Evolutionary conservation across 2,329 filamentous ascomycete genomes (phyloP).

Genomic region (Coccinonectria pachysandricola): DNA sequence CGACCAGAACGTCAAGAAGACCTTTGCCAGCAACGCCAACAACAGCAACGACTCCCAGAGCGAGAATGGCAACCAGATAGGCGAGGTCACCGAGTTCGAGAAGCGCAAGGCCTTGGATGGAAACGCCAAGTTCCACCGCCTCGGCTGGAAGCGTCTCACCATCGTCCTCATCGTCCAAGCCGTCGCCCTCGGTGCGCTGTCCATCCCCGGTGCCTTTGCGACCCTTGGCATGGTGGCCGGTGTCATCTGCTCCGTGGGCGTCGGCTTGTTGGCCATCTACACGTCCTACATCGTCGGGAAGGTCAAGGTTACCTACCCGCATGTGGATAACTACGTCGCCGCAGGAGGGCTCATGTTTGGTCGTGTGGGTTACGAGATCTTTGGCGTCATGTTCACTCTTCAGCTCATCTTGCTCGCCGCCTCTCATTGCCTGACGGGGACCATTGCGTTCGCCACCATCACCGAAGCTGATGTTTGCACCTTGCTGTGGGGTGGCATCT

Average conservation of each 20-base stretch:
- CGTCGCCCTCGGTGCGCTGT: slow-evolving; percentile 11
- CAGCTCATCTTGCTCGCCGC: slow-evolving; percentile 55
- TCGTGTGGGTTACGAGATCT: slow-evolving; percentile 42
- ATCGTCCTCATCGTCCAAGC: slow-evolving; percentile 11
- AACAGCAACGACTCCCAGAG: slow-evolving; percentile 4
- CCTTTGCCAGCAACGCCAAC: slow-evolving; percentile 1
- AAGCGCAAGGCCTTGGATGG: slow-evolving; percentile 9
- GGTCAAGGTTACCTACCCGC: slow-evolving; percentile 33
- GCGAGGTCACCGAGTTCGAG: slow-evolving; percentile 10
- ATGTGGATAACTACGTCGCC: slow-evolving; percentile 52
- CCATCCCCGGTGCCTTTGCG: slow-evolving; percentile 11
- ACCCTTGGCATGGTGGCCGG: slow-evolving; percentile 20
- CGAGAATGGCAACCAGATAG: slow-evolving; percentile 8
- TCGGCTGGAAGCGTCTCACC: slow-evolving; percentile 11
- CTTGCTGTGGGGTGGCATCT: slow-evolving; percentile 26
- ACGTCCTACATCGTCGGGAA: slow-evolving; percentile 29
- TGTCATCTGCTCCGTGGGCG: slow-evolving; percentile 22
- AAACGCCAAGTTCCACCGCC: slow-evolving; percentile 10
- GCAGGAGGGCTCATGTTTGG: slow-evolving; percentile 50
- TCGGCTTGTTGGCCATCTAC: slow-evolving; percentile 29
- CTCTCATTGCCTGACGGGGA: slow-evolving; percentile 55
- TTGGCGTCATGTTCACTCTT: slow-evolving; percentile 46
- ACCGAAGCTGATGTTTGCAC: slow-evolving; percentile 38
- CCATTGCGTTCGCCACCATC: slow-evolving; percentile 52
- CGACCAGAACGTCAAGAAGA: slow-evolving; percentile 1